Percentiles rank a stretch among this genome's conserved stretches.
phyloP scores from a whole-genome alignment of 441 rosid species.

The Geranium incanum region DNA sequence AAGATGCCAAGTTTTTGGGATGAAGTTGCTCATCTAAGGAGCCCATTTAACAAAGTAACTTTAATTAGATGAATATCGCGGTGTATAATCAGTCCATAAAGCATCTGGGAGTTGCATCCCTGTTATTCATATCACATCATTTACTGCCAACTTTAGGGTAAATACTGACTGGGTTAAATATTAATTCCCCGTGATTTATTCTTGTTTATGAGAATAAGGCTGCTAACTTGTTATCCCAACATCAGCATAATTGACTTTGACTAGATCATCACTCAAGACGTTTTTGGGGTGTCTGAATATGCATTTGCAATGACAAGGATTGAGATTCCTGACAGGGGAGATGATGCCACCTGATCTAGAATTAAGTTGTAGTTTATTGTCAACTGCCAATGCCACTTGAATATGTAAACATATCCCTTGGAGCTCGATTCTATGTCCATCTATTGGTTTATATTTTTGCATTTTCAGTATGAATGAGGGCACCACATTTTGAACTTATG shows the following conservation, averaged over 20 bases:
- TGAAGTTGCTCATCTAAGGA: not conserved
- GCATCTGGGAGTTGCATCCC: not conserved
- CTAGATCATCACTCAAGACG: not conserved
- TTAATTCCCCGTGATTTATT: not conserved
- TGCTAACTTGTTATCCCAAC: constrained; percentile 3
- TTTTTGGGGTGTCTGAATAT: no score
- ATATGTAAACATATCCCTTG: no score
- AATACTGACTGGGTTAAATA: not conserved
- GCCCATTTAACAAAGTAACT: not conserved
- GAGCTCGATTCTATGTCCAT: not conserved
- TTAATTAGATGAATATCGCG: not conserved
- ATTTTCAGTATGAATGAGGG: not conserved
- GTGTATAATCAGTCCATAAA: no score
- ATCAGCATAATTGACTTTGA: not conserved
- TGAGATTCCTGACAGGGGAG: no score
- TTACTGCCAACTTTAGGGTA: not conserved
- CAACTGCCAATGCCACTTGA: no score
- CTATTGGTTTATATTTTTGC: not conserved
- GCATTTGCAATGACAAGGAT: not conserved
- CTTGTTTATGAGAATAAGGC: not conserved
- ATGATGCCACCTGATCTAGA: no score
- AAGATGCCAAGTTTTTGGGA: not conserved
- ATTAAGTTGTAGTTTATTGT: no score
- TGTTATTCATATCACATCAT: no score
- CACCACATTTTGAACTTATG: not conserved